Conservation (phyloP, 2,329 filamentous ascomycete genomes). For the Botrytis fabae region DNA sequence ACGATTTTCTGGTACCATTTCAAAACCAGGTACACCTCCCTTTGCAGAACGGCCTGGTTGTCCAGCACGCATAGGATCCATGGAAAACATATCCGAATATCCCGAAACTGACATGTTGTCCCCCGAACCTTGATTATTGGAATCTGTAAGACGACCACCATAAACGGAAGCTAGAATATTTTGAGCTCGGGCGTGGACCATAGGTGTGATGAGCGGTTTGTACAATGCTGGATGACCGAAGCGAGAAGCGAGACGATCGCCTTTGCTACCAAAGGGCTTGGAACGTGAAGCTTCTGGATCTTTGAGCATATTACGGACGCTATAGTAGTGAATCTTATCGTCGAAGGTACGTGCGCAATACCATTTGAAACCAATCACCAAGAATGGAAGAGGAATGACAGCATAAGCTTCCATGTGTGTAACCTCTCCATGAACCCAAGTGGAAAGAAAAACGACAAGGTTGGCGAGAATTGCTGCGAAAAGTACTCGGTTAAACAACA, state of each 20-base stretch:
- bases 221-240: constrained; percentile 93
- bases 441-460: constrained; percentile 72
- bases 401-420: constrained; percentile 62
- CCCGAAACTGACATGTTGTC: constrained; percentile 62
- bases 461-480: constrained; percentile 80
- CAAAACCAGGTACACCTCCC: constrained; percentile 67
- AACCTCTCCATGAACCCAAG: constrained; percentile 68
- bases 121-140: constrained; percentile 58
- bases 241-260: constrained; percentile 69
- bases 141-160: constrained; percentile 72
- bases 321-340: constrained; percentile 76
- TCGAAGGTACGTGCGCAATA: constrained; percentile 80
- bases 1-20: constrained; percentile 85
- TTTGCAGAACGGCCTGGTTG: constrained; percentile 46
- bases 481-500: constrained; percentile 88
- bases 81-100: constrained; percentile 78
- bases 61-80: constrained; percentile 70
- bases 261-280: constrained; percentile 57
- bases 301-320: constrained; percentile 57
- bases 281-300: constrained; percentile 47
- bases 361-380: constrained; percentile 81
- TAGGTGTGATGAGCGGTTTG: constrained; percentile 85
- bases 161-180: constrained; percentile 86
- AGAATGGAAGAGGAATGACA: constrained; percentile 71
- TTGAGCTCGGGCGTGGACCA: constrained; percentile 90